Base-by-base conservation (phyloP, 257 asterid genomes). In the Paulownia fortunei region DNA sequence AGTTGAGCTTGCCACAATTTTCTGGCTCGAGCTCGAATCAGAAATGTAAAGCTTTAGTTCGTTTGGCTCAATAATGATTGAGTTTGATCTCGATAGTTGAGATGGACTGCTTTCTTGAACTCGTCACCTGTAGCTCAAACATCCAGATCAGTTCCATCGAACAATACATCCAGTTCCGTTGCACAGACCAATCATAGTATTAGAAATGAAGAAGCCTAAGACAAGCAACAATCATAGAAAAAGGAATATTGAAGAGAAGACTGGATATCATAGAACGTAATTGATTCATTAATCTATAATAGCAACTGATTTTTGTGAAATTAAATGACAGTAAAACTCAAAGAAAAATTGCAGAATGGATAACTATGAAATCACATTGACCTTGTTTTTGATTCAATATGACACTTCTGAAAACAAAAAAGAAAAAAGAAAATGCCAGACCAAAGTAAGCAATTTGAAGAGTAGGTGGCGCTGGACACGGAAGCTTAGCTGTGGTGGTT, bases 1-100 rank as follows among this genome's bases (percentile, higher is more conserved):
- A 72, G 74, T 21, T 34, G 56, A 62, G 82, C 79, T 51, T 26
- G 74, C 19, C 21, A 11, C 8, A n/a, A n/a, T 63, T 18, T 34
- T 34, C n/a, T 51, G 51, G 59, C 51, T 71, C n/a, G 51, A 18
- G 39, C 65, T 18, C n/a, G 16, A 41, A 21, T 60, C 15, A 39
- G 42, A 6, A 19, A 34, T 60, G 39, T 30, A 46, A 37, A 58
- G 32, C 15, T 27, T 49, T 62, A 47, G 65, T 32, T 47, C 32
- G 73, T 7, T 23, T 34, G 51, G 49, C 32, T 37, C 1, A 63
- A 23, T 36, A n/a, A 23, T 24, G 34, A 34, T 23, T 11, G 9
- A 52, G 27, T 52, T 63, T 37, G 46, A 76, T 64, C 56, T 51
- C 26, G 27, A 21, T 60, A 67, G 34, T 52, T 16, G 76, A 56